Evolutionary conservation across 116 monocot species (phyloP).

Genomic region (Papilionanthe hybrid): DNA sequence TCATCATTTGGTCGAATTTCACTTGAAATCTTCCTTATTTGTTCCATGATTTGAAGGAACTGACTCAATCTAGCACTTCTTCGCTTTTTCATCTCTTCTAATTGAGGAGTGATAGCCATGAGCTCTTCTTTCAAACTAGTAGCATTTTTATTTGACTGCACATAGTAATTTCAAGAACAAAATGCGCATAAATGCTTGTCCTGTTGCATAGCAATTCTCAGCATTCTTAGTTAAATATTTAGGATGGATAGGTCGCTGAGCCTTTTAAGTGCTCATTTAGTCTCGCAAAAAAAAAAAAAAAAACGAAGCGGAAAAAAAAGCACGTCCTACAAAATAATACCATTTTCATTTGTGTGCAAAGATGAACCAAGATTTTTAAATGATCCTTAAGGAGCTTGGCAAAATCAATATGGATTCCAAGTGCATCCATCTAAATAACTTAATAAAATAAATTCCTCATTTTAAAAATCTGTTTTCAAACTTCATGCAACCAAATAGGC

Average conservation of each 20-base stretch:
- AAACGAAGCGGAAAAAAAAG: no score
- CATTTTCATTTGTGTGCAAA: no score
- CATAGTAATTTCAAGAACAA: neutral
- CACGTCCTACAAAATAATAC: no score
- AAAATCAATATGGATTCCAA: no score
- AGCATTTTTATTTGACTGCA: slow-evolving; percentile 40
- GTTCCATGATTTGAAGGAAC: slow-evolving; percentile 61
- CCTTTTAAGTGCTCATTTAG: neutral
- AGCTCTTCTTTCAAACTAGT: slow-evolving; percentile 65
- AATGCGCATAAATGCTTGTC: neutral
- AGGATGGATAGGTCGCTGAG: neutral
- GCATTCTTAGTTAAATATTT: neutral
- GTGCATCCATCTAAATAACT: no score
- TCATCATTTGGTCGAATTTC: slow-evolving; percentile 58
- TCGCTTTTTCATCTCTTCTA: slow-evolving; percentile 78
- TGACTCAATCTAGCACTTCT: slow-evolving; percentile 60
- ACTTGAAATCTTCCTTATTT: slow-evolving; percentile 53
- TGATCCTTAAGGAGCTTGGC: no score
- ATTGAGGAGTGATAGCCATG: slow-evolving; percentile 45
- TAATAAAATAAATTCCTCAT: no score
- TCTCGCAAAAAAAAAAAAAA: no score
- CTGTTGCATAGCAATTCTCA: neutral
- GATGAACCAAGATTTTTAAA: no score
- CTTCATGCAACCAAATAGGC: neutral
- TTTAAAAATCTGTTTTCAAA: neutral